Evolutionary conservation across 768 basidiomycete genomes (phyloP).

Genomic region (Trametes gibbosa): DNA sequence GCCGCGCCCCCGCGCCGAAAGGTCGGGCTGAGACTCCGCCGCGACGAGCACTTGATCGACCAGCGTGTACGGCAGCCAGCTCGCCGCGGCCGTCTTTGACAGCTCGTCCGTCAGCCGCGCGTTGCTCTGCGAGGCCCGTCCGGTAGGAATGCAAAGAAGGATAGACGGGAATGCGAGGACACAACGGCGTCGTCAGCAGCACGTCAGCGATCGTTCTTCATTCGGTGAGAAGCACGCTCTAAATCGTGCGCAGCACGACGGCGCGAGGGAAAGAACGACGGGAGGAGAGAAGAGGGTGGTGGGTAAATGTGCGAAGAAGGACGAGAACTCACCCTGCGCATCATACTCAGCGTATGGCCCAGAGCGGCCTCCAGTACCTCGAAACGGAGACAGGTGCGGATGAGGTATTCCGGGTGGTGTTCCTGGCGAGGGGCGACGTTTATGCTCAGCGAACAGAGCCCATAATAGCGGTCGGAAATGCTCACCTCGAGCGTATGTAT

Average conservation of each 20-base stretch:
- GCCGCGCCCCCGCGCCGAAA: slow-evolving; percentile 40
- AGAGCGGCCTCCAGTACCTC: slow-evolving; percentile 79
- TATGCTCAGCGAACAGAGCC: background rate
- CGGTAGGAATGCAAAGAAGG: background rate
- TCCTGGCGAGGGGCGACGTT: slow-evolving; percentile 38
- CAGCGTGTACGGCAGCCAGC: slow-evolving; percentile 82
- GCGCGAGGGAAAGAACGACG: background rate
- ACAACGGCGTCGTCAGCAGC: background rate
- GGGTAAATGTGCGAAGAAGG: too few relatives aligned
- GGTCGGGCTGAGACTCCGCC: slow-evolving; percentile 49
- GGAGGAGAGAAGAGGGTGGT: background rate
- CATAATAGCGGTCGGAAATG: slow-evolving; percentile 1
- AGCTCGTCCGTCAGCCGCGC: slow-evolving; percentile 48
- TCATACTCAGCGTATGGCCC: slow-evolving; percentile 64
- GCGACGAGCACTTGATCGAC: slow-evolving; percentile 79
- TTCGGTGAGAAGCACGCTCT: background rate
- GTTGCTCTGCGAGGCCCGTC: slow-evolving; percentile 43
- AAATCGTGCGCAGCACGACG: slow-evolving; percentile 9
- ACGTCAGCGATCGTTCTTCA: background rate
- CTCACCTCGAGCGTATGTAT: slow-evolving; percentile 69
- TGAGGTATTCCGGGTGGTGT: slow-evolving; percentile 80
- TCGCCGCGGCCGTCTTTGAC: slow-evolving; percentile 53
- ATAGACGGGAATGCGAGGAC: background rate
- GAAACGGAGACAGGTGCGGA: slow-evolving; percentile 73
- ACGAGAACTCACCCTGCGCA: slow-evolving; percentile 59